Evolutionary conservation across 2,329 filamentous ascomycete genomes (phyloP).

Genomic region (Aureobasidium sp.): DNA sequence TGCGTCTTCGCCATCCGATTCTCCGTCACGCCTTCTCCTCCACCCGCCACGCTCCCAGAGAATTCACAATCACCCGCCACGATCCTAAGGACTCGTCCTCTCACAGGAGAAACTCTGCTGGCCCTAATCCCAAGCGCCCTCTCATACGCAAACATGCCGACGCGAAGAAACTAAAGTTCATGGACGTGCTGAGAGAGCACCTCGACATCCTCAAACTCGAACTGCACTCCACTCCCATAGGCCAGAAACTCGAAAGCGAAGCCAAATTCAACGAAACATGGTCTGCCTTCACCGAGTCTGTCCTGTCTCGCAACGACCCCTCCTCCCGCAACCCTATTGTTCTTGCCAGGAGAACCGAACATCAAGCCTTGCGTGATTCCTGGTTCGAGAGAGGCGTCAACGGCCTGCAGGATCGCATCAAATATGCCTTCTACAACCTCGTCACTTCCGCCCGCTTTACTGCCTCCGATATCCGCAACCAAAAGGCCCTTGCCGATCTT

Average conservation of each 20-base stretch:
- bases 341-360: not conserved
- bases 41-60: not conserved
- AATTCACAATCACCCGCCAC: not conserved
- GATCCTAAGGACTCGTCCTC: too few species aligned
- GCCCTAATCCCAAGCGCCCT: not conserved
- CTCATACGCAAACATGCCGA: not conserved
- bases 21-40: constrained; percentile 4
- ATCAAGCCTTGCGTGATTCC: not conserved
- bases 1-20: constrained; percentile 18
- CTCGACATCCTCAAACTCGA: constrained; percentile 20
- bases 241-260: constrained; percentile 22
- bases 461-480: constrained; percentile 46
- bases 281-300: constrained; percentile 16
- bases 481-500: constrained; percentile 65
- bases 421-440: constrained; percentile 60
- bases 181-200: constrained; percentile 17
- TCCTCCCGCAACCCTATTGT: not conserved
- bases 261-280: constrained; percentile 20
- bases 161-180: not conserved
- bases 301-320: not conserved
- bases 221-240: constrained; percentile 23
- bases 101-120: not conserved
- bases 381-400: constrained; percentile 15
- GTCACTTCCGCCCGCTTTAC: constrained; percentile 51
- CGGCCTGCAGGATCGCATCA: constrained; percentile 35